These are phyloP conservation scores for Dactylellina sp. DNA, from an alignment of 2,329 filamentous ascomycete species.

Conservation along the genomic window DNA sequence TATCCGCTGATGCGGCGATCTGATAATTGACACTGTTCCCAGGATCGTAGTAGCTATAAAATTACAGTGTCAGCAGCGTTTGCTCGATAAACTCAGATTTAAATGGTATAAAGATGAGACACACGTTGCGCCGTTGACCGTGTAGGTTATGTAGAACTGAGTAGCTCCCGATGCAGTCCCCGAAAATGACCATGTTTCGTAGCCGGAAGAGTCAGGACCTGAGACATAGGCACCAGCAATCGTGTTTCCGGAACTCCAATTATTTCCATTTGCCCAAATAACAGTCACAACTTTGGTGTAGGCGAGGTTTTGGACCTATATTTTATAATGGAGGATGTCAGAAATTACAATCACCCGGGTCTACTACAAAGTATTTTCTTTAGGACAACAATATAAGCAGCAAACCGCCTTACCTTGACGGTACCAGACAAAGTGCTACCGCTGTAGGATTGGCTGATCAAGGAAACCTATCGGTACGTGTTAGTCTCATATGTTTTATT, in stretches of 20 bases:
- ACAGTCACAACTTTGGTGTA: constrained; percentile 40
- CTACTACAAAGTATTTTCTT: background rate
- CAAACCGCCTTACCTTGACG: constrained; percentile 39
- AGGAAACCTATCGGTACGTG: constrained; percentile 23
- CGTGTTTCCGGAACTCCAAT: constrained; percentile 29
- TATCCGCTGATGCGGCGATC: constrained; percentile 17
- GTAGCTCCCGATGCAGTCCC: constrained; percentile 32
- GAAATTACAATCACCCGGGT: background rate
- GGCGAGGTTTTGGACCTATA: constrained; percentile 42
- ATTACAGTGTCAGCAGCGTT: background rate
- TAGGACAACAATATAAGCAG: no score
- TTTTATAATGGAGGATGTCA: constrained; percentile 5
- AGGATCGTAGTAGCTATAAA: constrained; percentile 44
- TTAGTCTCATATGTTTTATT: constrained; percentile 1
- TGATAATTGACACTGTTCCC: constrained; percentile 46
- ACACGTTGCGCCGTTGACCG: constrained; percentile 28
- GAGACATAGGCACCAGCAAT: constrained; percentile 28
- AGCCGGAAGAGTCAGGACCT: constrained; percentile 42
- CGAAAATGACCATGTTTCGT: constrained; percentile 45
- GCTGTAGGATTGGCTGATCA: constrained; percentile 45
- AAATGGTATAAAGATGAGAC: background rate
- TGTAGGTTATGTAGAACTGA: constrained; percentile 50
- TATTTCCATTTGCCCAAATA: constrained; percentile 38
- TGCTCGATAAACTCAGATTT: background rate
- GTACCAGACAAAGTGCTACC: constrained; percentile 40